Base-by-base conservation (phyloP, 208 protist genomes). In the Acanthamoeba healyi region DNA sequence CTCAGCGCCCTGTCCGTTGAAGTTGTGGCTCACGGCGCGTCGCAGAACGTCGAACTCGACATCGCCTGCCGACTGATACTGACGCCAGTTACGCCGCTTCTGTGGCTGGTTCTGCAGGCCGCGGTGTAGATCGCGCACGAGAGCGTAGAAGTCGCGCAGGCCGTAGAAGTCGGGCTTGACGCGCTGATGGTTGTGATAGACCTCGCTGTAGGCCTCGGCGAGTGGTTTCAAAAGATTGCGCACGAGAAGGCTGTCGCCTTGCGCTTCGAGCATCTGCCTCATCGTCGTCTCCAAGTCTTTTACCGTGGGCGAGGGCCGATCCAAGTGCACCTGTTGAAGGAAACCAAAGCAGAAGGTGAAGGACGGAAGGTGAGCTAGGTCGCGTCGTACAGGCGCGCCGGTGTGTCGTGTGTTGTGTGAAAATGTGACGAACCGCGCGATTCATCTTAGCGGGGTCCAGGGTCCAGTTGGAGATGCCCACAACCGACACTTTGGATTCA, bases 391-490 rank as follows among this genome's bases (percentile, higher is more conserved):
- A n/a, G n/a, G n/a, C n/a, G n/a, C n/a, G n/a, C n/a, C n/a, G n/a
- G n/a, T n/a, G n/a, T n/a, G n/a, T n/a, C n/a, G n/a, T n/a, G n/a
- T n/a, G n/a, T n/a, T n/a, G n/a, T 6, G 7, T 34, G 29, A 7
- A 34, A 17, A 95, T 0, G 44, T 15, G 97, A 44, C 29, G 74
- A 51, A 97, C 40, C 1, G 93, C 95, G 91, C 97, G 97, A 86
- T 98, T 98, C 97, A 98, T 98, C 96, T 98, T 98, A 29, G 98
- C 97, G 10, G 96, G 81, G 84, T 98, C 98, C 14, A 98, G 94
- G 22, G 88, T 74, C 95, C 95, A 98, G 96, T 98, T 98, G 49
- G 94, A 97, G n/a, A 98, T 97, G 24, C 98, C 98, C 34, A 98
- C 94, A 7, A 98, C 46, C 0, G 95, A 94, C 26, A 98, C 84